A percentile compares a stretch with the other conserved stretches of the same genome.
Evolutionary conservation across 371 early-diverging fungal genomes (phyloP).

Genomic region (Mitosporidium daphniae): DNA sequence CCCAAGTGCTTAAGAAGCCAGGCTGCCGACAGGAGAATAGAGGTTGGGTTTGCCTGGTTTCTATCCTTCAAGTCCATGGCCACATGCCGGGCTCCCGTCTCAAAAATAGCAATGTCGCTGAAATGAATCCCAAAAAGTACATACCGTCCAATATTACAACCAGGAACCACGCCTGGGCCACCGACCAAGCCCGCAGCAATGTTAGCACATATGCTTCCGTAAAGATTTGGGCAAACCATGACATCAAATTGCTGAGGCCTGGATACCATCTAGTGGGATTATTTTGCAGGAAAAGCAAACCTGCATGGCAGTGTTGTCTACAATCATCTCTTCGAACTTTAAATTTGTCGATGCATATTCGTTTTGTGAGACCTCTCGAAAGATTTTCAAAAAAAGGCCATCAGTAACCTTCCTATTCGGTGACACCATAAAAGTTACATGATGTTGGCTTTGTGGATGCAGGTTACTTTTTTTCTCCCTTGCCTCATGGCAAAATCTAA

Average conservation of each 20-base stretch:
- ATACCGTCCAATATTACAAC: constrained; percentile 81
- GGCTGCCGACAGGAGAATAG: constrained; percentile 43
- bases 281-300: constrained; percentile 2
- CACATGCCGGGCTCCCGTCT: constrained; percentile 64
- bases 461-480: constrained; percentile 71
- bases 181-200: constrained; percentile 74
- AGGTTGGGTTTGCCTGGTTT: constrained; percentile 63
- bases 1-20: constrained; percentile 64
- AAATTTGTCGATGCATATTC: constrained; percentile 48
- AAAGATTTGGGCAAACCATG: constrained; percentile 80
- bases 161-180: constrained; percentile 65
- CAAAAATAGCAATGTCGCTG: constrained; percentile 64
- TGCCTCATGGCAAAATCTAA: constrained; percentile 82
- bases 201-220: constrained; percentile 78
- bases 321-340: constrained; percentile 75
- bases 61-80: constrained; percentile 49
- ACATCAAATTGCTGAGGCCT: constrained; percentile 83
- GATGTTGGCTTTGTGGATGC: constrained; percentile 92
- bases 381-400: constrained; percentile 67
- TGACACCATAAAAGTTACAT: constrained; percentile 13
- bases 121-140: no score
- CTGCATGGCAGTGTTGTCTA: constrained; percentile 90
- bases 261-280: constrained; percentile 22
- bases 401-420: constrained; percentile 31
- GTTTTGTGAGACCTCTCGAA: constrained; percentile 58